A percentile compares a stretch with the other conserved stretches of the same genome.
These are phyloP conservation scores for Aspergillus sp. DNA, from an alignment of 2,329 filamentous ascomycete genomes.

Conservation along the genomic window DNA sequence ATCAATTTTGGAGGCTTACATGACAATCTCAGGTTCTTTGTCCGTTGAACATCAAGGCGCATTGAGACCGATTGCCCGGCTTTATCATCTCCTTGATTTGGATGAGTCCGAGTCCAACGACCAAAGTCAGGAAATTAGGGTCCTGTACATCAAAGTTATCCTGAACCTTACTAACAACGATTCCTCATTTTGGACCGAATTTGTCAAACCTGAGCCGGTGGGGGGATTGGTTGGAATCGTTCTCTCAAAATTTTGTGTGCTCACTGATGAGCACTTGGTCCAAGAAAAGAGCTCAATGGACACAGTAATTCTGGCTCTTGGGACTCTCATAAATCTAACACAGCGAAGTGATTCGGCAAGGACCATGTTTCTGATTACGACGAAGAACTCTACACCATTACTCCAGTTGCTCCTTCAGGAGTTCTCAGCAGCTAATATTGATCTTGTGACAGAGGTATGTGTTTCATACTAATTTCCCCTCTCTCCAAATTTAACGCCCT, in stretches of 20 bases:
- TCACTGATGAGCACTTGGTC: slow-evolving; percentile 19
- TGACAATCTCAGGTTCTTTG: slow-evolving; percentile 20
- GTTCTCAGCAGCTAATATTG: slow-evolving; percentile 57
- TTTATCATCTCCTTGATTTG: slow-evolving; percentile 34
- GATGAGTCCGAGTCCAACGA: slow-evolving; percentile 9
- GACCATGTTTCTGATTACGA: slow-evolving; percentile 37
- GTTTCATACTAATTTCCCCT: not conserved
- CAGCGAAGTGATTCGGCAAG: slow-evolving; percentile 64
- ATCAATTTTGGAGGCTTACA: slow-evolving; percentile 33
- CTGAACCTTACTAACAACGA: slow-evolving; percentile 84
- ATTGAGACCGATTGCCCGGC: slow-evolving; percentile 22
- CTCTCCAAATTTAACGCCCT: not conserved
- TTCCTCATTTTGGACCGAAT: slow-evolving; percentile 56
- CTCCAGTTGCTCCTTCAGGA: slow-evolving; percentile 54
- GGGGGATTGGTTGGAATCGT: slow-evolving; percentile 30
- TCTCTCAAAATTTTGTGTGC: slow-evolving; percentile 23
- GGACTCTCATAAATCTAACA: slow-evolving; percentile 77
- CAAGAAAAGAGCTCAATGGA: slow-evolving; percentile 56
- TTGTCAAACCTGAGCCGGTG: slow-evolving; percentile 44
- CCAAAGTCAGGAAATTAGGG: slow-evolving; percentile 20
- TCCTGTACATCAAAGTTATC: slow-evolving; percentile 57
- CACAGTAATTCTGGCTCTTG: slow-evolving; percentile 66
- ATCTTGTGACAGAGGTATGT: slow-evolving; percentile 60
- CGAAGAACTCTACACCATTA: slow-evolving; percentile 34
- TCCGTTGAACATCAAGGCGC: slow-evolving; percentile 19